These are phyloP conservation scores for Jaenimonas drosophilae DNA, from an alignment of 208 protist species.

Conservation along the genomic window DNA sequence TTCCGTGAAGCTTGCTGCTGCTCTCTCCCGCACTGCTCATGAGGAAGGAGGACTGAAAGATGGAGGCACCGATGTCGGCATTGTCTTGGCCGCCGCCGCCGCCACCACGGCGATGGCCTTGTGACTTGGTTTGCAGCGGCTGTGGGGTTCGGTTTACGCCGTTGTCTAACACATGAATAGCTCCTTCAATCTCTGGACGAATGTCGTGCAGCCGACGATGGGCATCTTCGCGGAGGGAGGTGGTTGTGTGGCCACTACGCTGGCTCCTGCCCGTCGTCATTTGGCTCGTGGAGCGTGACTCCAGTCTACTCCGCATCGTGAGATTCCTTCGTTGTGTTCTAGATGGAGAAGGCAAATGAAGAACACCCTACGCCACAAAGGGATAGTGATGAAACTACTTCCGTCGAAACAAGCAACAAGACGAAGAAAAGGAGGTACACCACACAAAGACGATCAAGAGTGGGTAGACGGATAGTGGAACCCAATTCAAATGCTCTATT, in stretches of 20 bases:
- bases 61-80: conserved; percentile 27
- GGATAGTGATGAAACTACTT: too few species aligned
- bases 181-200: conserved; percentile 28
- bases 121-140: conserved; percentile 39
- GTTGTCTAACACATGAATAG: conserved; percentile 76
- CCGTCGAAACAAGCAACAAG: too few species aligned
- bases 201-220: conserved; percentile 29
- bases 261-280: neutral
- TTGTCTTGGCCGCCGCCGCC: conserved; percentile 5
- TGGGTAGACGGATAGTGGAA: too few species aligned
- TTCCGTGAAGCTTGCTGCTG: neutral
- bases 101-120: conserved; percentile 12
- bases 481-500: too few species aligned
- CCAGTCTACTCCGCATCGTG: too few species aligned
- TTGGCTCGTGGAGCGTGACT: too few species aligned
- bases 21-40: conserved; percentile 12
- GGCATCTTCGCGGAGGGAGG: conserved; percentile 26
- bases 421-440: too few species aligned
- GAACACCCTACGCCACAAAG: too few species aligned
- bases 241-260: neutral
- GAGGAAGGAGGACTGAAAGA: conserved; percentile 66
- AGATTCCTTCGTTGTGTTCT: too few species aligned
- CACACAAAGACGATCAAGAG: too few species aligned
- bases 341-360: too few species aligned
- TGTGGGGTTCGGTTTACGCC: conserved; percentile 79